Evolutionary conservation across 179 eudicot species (phyloP), one percentile per base, ranked within the genome.

Genomic region (Corrigiola litoralis): DNA sequence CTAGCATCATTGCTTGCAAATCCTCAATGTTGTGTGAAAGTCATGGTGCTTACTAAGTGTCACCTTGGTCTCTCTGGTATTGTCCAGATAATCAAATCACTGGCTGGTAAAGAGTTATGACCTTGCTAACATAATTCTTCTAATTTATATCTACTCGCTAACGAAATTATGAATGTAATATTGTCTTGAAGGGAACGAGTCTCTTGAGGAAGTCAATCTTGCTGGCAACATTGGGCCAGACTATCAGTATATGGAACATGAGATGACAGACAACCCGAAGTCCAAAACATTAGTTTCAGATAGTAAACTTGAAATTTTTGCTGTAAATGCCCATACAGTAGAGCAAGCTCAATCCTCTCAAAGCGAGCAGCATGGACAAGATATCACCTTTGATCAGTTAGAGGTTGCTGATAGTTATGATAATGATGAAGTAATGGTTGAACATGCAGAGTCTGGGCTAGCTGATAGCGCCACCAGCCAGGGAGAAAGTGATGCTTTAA

Each of bases 401-500:
- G 83, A 76, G 76, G 96, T 79, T 64, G 88, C 96, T 61, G 97
- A 90, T 54, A 94, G 95, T 46, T 89, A 86, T 68, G 96, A 90
- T 55, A 80, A 77, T 37, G 32, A 20, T 37, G 57, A 13, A 29
- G 53, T n/a, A n/a, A n/a, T 45, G 40, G 58, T 2, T 1, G 77
- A 72, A 20, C 69, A 58, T 33, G 63, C 71, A 29, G 75, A 55
- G 24, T 64, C 77, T 10, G 77, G 64, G 52, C 54, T 68, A 32
- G 64, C 54, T 37, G 83, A 78, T 58, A 75, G 73, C 42, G 53
- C 80, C 49, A 66, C 41, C 20, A 78, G 73, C 70, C 75, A 75
- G 27, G 79, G 72, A 25, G 72, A 38, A 31, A 71, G 41, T 36
- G 53, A 67, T 27, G 21, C 29, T 29, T 61, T 55, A 46, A 41